Conservation (phyloP, 495 filamentous ascomycete genomes). For the Tirmania nivea region DNA sequence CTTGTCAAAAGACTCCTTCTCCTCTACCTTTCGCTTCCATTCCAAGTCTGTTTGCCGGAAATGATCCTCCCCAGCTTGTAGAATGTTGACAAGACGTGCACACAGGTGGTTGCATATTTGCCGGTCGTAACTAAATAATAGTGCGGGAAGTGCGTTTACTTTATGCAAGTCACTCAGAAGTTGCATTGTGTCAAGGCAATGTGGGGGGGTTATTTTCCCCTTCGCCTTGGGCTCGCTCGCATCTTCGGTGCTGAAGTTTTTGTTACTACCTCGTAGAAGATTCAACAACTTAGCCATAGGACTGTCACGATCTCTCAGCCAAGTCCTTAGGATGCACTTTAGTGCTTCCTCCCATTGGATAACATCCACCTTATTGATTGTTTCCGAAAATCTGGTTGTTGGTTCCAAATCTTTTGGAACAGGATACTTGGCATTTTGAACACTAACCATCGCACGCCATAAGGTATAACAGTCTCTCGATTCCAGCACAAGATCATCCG, state of each 20-base stretch:
- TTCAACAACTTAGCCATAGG: conserved; percentile 37
- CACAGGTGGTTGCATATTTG: conserved; percentile 36
- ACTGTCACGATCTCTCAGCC: conserved; percentile 37
- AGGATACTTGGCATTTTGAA: conserved; percentile 26
- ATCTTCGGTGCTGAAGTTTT: not conserved
- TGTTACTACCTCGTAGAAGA: conserved; percentile 5
- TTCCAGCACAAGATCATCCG: conserved; percentile 43
- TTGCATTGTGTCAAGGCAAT: conserved; percentile 32
- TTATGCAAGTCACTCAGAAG: conserved; percentile 39
- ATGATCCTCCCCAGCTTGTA: conserved; percentile 29
- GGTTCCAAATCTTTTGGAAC: conserved; percentile 30
- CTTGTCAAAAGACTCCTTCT: conserved; percentile 32
- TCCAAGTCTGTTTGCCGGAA: conserved; percentile 33
- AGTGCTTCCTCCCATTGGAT: conserved; percentile 39
- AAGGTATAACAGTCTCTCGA: conserved; percentile 46
- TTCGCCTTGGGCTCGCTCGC: not conserved
- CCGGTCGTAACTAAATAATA: conserved; percentile 59
- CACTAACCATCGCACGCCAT: conserved; percentile 36
- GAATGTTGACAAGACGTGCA: conserved; percentile 24
- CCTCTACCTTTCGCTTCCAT: conserved; percentile 35
- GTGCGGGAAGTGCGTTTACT: conserved; percentile 43
- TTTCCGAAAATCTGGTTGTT: conserved; percentile 17
- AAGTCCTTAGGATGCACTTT: conserved; percentile 34
- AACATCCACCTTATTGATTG: conserved; percentile 39
- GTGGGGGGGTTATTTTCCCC: not conserved